phyloP scores from a whole-genome alignment of 257 asterid species.

The Petunia secreta region DNA sequence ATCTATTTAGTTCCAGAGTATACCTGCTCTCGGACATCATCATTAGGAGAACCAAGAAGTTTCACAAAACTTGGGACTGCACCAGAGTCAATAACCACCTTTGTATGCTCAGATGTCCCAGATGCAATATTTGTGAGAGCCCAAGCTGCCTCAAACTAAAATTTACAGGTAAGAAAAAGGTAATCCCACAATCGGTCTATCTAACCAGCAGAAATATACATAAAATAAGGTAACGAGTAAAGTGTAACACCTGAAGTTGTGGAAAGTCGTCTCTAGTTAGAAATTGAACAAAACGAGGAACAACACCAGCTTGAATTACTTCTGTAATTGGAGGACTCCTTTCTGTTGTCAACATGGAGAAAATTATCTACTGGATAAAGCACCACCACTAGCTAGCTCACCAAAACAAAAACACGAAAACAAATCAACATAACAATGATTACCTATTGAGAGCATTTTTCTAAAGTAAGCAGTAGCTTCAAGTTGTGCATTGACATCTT shows the following conservation, averaged over 20 bases:
- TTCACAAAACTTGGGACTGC: constrained; percentile 79
- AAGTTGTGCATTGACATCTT: constrained; percentile 62
- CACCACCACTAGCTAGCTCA: constrained; percentile 9
- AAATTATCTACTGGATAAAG: neutral
- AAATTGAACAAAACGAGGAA: constrained; percentile 82
- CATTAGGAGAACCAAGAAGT: constrained; percentile 85
- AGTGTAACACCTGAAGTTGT: constrained; percentile 70
- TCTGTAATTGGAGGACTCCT: constrained; percentile 88
- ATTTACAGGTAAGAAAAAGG: neutral
- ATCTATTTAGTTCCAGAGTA: neutral
- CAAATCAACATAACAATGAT: constrained; percentile 8
- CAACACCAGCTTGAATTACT: constrained; percentile 85
- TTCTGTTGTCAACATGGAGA: constrained; percentile 45
- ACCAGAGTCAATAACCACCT: constrained; percentile 85
- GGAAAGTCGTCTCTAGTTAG: constrained; percentile 79
- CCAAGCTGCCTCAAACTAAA: constrained; percentile 96
- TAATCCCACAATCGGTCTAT: no score
- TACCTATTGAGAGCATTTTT: constrained; percentile 83
- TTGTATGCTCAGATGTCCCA: constrained; percentile 91
- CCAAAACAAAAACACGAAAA: neutral
- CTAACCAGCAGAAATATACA: no score
- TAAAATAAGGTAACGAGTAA: no score
- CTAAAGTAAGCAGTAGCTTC: constrained; percentile 80
- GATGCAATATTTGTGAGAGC: constrained; percentile 95
- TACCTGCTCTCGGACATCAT: constrained; percentile 96